Conservation (phyloP, 192 early-diverging fungal genomes). For the Bifiguratus adelaidae region DNA sequence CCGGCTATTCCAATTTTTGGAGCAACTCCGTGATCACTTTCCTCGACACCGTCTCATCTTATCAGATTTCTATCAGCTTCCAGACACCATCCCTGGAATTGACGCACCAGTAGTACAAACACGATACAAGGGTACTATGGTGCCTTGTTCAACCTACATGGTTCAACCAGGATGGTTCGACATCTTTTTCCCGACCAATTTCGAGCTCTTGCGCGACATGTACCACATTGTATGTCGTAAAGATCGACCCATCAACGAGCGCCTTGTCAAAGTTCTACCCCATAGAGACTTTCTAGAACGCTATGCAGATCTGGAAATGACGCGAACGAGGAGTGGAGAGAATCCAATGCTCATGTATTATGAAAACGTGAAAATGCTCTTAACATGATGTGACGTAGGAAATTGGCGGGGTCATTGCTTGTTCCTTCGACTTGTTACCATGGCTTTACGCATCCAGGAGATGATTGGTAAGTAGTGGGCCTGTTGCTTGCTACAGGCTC, state of each 20-base stretch:
- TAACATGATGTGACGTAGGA: conserved; percentile 20
- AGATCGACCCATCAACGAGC: conserved; percentile 22
- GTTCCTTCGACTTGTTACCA: too few relatives aligned
- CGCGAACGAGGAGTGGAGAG: conserved; percentile 76
- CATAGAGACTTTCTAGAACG: conserved; percentile 72
- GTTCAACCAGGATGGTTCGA: conserved; percentile 98
- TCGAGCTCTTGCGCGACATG: conserved; percentile 71
- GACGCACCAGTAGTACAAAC: conserved; percentile 95
- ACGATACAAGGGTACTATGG: conserved; percentile 78
- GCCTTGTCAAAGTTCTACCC: conserved; percentile 42
- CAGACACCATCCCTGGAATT: conserved; percentile 72
- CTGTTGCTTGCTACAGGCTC: too few relatives aligned
- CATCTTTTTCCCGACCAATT: conserved; percentile 98
- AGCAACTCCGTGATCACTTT: conserved; percentile 68
- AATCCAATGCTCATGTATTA: conserved; percentile 95
- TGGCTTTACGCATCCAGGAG: too few relatives aligned
- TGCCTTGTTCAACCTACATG: conserved; percentile 91
- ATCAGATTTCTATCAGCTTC: conserved; percentile 81
- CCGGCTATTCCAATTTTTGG: conserved; percentile 61
- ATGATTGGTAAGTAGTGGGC: too few relatives aligned
- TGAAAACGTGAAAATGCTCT: conserved; percentile 70
- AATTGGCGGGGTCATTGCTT: too few relatives aligned
- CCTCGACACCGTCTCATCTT: conserved; percentile 80
- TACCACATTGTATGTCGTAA: conserved; percentile 57
- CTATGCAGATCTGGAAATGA: conserved; percentile 67